Conservation (phyloP, 2,329 filamentous ascomycete genomes). For the Aspergillus aculeatus region DNA sequence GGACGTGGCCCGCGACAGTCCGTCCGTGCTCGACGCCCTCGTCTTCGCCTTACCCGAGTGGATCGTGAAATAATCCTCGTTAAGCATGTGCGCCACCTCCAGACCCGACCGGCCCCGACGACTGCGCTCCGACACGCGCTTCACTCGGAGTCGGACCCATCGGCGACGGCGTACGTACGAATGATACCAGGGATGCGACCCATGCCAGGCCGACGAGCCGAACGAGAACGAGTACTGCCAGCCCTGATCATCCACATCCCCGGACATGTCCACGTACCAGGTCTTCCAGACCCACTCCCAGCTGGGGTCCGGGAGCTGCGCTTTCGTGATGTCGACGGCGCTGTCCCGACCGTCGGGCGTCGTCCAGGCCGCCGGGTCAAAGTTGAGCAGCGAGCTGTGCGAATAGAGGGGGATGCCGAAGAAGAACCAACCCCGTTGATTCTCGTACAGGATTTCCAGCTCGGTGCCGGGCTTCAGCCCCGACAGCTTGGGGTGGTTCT, state of each 20-base stretch:
- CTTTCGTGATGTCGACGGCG: conserved; percentile 73
- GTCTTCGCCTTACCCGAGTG: conserved; percentile 52
- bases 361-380: conserved; percentile 86
- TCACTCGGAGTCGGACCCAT: conserved; percentile 80
- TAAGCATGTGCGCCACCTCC: conserved; percentile 62
- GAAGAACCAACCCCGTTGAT: conserved; percentile 85
- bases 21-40: conserved; percentile 44
- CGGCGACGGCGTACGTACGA: conserved; percentile 88
- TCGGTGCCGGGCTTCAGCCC: conserved; percentile 42
- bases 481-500: conserved; percentile 14
- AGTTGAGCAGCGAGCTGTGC: conserved; percentile 74
- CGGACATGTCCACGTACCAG: conserved; percentile 76
- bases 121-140: conserved; percentile 47
- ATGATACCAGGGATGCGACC: conserved; percentile 84
- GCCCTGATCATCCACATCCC: conserved; percentile 80
- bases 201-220: conserved; percentile 78
- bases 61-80: conserved; percentile 77
- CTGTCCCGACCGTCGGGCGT: conserved; percentile 60
- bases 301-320: conserved; percentile 88
- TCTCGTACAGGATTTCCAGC: conserved; percentile 91
- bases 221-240: conserved; percentile 98
- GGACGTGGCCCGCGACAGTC: conserved; percentile 27
- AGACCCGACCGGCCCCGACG: conserved; percentile 36
- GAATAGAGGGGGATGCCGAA: conserved; percentile 92
- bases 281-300: conserved; percentile 85